Conservation (phyloP, 257 asterid genomes). For the Solanum piurae region DNA sequence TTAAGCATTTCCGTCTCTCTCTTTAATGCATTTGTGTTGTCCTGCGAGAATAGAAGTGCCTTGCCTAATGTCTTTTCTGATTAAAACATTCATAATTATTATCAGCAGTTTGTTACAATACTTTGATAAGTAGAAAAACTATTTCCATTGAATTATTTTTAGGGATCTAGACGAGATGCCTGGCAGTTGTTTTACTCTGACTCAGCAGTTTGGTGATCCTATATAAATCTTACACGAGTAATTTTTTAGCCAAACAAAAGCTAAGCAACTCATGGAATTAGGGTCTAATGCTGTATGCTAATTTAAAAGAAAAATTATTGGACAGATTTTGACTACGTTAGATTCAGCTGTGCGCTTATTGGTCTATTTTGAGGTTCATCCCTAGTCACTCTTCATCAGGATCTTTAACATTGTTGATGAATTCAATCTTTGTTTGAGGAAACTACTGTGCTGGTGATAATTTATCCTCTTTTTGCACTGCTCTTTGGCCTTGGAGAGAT, state of each 20-base stretch:
- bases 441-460: background rate
- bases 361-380: background rate
- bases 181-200: background rate
- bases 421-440: background rate
- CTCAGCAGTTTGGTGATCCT: background rate
- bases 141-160: background rate
- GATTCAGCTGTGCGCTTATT: background rate
- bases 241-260: background rate
- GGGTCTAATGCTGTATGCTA: background rate
- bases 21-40: background rate
- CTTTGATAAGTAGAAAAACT: background rate
- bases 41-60: background rate
- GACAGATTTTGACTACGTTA: background rate
- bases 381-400: background rate
- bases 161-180: background rate
- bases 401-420: background rate
- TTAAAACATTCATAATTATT: background rate
- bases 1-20: background rate
- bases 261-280: background rate
- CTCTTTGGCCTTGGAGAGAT: background rate
- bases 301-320: background rate
- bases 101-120: background rate
- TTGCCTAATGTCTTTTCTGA: background rate
- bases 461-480: background rate
- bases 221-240: background rate